Conservation (phyloP, 768 basidiomycete genomes). For the Candolleomyces aberdarensis region DNA sequence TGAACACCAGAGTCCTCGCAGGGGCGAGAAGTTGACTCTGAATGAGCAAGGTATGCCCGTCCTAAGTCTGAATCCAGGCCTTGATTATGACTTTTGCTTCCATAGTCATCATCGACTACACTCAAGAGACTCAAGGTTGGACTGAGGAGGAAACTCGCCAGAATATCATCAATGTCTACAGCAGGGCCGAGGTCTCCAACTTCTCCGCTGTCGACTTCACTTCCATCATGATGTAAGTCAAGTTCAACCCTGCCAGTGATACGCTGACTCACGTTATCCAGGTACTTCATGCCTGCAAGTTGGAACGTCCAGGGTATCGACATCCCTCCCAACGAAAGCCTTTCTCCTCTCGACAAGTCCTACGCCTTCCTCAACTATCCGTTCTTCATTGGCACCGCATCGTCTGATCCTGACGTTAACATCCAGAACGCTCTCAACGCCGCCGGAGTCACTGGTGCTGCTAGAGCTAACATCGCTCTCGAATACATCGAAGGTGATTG, state of each 20-base stretch:
- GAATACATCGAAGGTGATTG: conserved; percentile 5
- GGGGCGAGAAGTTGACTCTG: conserved; percentile 9
- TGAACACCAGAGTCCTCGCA: conserved; percentile 15
- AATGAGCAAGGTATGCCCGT: conserved; percentile 8
- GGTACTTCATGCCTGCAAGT: conserved; percentile 20
- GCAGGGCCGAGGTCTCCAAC: conserved; percentile 10
- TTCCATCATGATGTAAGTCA: conserved; percentile 18
- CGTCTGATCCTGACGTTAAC: neutral
- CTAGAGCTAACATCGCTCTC: neutral
- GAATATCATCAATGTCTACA: conserved; percentile 16
- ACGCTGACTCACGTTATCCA: neutral
- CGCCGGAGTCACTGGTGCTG: neutral
- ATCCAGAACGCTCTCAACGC: neutral
- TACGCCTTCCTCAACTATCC: conserved; percentile 18
- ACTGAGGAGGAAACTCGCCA: neutral
- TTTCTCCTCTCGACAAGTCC: conserved; percentile 16
- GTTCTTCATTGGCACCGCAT: neutral
- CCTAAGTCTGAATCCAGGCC: neutral
- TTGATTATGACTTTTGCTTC: neutral
- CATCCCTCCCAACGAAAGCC: conserved; percentile 12
- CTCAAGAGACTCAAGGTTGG: conserved; percentile 12
- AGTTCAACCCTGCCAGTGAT: neutral
- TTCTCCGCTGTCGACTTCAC: conserved; percentile 13
- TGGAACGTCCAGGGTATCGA: conserved; percentile 11
- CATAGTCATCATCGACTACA: conserved; percentile 10